phyloP scores from a whole-genome alignment of 257 asterid genomes.

The Forsythia viridissima region DNA sequence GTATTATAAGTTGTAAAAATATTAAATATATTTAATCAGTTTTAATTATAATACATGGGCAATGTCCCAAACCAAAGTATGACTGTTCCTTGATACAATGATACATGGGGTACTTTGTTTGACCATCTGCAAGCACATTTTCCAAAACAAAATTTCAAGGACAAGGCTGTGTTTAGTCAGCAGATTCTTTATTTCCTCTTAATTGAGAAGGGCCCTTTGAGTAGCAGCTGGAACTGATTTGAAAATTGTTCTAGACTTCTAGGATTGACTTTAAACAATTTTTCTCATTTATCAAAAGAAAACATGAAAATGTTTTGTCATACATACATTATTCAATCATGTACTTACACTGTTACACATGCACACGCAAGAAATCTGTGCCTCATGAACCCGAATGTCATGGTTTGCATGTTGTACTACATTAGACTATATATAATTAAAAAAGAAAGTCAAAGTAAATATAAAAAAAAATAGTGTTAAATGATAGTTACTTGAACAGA shows the following conservation, averaged over 20 bases:
- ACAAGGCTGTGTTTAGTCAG: constrained; percentile 1
- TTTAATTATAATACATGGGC: no score
- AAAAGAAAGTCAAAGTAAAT: no score
- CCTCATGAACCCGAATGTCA: background rate
- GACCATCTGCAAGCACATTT: constrained; percentile 28
- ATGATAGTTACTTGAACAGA: no score
- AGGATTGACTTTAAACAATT: background rate
- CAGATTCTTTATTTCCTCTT: constrained; percentile 20
- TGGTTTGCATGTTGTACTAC: no score
- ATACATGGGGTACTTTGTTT: constrained; percentile 18
- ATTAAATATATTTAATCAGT: no score
- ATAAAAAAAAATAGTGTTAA: no score
- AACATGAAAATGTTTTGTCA: background rate
- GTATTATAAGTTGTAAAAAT: no score
- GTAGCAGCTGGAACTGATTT: background rate
- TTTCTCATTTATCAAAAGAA: background rate
- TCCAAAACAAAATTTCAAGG: constrained; percentile 7
- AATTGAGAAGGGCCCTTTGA: background rate
- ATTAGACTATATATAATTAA: no score
- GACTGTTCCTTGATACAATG: constrained; percentile 7
- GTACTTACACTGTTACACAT: background rate
- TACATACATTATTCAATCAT: background rate
- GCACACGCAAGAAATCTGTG: no score
- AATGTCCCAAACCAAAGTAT: no score
- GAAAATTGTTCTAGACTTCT: background rate